Evolutionary conservation across 495 filamentous ascomycete species (phyloP).

Genomic region (Hypoxylon fragiforme): DNA sequence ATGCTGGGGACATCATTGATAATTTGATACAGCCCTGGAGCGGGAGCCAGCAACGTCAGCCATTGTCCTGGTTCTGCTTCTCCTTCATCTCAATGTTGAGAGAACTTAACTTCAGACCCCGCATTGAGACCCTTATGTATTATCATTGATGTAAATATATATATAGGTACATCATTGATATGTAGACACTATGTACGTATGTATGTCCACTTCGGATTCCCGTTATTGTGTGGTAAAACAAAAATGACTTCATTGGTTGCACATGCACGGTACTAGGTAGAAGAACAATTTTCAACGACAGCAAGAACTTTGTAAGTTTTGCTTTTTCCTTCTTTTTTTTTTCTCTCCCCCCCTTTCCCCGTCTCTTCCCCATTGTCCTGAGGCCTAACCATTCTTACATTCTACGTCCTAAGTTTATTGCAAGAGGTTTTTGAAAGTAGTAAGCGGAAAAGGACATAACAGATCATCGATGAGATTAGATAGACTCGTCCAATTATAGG

Average conservation of each 20-base stretch:
- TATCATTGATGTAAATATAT: not conserved
- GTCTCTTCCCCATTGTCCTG: no score
- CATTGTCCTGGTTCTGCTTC: not conserved
- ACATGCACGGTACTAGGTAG: not conserved
- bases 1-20: not conserved
- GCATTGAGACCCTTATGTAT: no score
- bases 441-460: not conserved
- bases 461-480: slow-evolving; percentile 1
- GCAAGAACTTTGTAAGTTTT: slow-evolving; percentile 16
- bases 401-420: slow-evolving; percentile 9
- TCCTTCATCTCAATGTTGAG: not conserved
- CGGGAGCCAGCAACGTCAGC: not conserved
- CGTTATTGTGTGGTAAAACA: slow-evolving; percentile 16
- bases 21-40: no score
- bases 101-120: no score
- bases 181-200: not conserved
- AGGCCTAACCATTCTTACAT: slow-evolving; percentile 15
- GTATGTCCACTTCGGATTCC: slow-evolving; percentile 10
- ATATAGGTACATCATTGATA: no score
- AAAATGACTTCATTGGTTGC: slow-evolving; percentile 12
- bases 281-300: not conserved
- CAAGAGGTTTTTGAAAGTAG: slow-evolving; percentile 3
- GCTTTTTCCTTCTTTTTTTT: slow-evolving; percentile 7
- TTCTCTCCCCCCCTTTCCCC: no score
- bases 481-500: slow-evolving; percentile 27